Base-by-base conservation (phyloP, 2,329 filamentous ascomycete genomes). In the Ophiocordyceps sinensis region DNA sequence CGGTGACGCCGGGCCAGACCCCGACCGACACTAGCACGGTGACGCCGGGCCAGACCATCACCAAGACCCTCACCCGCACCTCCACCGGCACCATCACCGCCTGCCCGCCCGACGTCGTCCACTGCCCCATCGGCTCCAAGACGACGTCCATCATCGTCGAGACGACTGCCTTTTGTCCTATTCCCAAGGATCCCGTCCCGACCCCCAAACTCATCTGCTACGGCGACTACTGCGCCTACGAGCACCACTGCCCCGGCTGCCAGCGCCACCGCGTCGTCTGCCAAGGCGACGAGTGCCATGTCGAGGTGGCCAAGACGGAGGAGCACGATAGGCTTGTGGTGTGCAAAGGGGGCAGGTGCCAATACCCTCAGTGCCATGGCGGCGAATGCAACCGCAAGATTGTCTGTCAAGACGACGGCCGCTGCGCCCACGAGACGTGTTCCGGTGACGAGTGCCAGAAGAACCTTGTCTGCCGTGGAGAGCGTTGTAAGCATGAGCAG, bases 121-220 rank as follows among this genome's bases (percentile, higher is more conserved):
- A 53, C 47, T 55, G 54, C 47, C 45, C 47, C 19, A 15, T 46
- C 23, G 41, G 45, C 19, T 40, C 40, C 13, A 49, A 49, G 38
- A 50, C 44, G 34, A 52, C 49, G 13, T 38, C 46, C 11, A 44
- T 48, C 37, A 44, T 48, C 35, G 53, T 52, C 17, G 30, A 49
- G 39, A 53, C 54, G 36, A 48, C 48, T 5, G 45, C 47, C 39
- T 35, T 44, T 41, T 49, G 43, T 34, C 47, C 46, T 5, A 36
- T 48, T 17, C 50, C 51, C 21, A 45, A 49, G 36, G 50, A 46
- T 44, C 42, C 49, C 44, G 47, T 48, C 47, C 52, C 53, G 49
- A 54, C 53, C 48, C 47, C n/a, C n/a, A n/a, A n/a, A n/a, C n/a
- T 62, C n/a, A 52, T 58, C 51, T 60, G 59, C 50, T 53, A 52